phyloP scores from a whole-genome alignment of 169 alveolate genomes.

The Babesia sp. region DNA sequence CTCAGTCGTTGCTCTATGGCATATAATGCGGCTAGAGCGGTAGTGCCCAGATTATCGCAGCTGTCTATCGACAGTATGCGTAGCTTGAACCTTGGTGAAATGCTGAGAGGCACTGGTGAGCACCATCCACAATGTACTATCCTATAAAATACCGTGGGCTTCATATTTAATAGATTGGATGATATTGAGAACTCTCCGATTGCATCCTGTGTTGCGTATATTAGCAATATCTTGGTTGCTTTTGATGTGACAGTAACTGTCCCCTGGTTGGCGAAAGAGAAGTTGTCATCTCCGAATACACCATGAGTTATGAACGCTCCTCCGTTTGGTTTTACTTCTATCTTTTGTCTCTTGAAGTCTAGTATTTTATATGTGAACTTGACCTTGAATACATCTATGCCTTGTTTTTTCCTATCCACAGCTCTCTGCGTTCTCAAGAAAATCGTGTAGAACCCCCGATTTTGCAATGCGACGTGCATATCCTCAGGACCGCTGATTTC shows the following conservation, averaged over 20 bases:
- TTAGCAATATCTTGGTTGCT: slow-evolving; percentile 5
- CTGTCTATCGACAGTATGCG: slow-evolving; percentile 79
- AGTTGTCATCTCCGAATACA: slow-evolving; percentile 17
- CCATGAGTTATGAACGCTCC: slow-evolving; percentile 5
- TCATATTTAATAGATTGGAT: slow-evolving; percentile 1
- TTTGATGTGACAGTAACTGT: neutral
- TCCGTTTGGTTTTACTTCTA: neutral
- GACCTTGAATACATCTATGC: slow-evolving; percentile 20
- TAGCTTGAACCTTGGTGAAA: slow-evolving; percentile 49
- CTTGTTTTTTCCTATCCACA: slow-evolving; percentile 26
- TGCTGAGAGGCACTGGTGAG: slow-evolving; percentile 30
- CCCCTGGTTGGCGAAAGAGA: slow-evolving; percentile 10
- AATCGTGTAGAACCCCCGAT: slow-evolving; percentile 63
- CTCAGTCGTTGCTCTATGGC: slow-evolving; percentile 70
- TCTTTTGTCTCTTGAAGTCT: slow-evolving; percentile 11
- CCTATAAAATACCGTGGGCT: slow-evolving; percentile 47
- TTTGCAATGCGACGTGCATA: slow-evolving; percentile 19
- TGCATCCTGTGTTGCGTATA: slow-evolving; percentile 1
- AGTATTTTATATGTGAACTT: slow-evolving; percentile 31
- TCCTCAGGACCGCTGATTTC: neutral
- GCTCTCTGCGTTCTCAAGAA: slow-evolving; percentile 34
- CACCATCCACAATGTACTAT: slow-evolving; percentile 53
- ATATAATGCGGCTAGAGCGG: slow-evolving; percentile 67
- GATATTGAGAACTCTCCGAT: slow-evolving; percentile 2
- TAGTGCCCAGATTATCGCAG: slow-evolving; percentile 77